These are phyloP conservation scores for Eleusine indica DNA, from an alignment of 176 grass and related monocot genomes.

Conservation along the genomic window DNA sequence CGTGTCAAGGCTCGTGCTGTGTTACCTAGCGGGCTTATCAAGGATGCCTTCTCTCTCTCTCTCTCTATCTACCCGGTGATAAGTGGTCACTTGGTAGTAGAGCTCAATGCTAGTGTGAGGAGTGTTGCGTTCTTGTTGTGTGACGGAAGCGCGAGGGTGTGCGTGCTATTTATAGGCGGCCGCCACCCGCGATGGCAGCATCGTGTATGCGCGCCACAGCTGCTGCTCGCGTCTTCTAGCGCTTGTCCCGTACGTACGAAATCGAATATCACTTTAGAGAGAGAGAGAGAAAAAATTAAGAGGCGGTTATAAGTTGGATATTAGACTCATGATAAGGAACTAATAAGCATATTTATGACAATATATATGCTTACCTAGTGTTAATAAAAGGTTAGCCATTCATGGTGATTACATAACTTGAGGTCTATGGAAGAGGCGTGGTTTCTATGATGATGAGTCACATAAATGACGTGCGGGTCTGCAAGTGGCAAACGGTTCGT, in stretches of 20 bases:
- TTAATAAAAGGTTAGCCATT: neutral
- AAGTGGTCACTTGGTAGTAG: neutral
- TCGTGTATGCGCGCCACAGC: neutral
- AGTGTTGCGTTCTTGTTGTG: constrained; percentile 2
- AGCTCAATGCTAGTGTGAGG: neutral
- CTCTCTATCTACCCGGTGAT: neutral
- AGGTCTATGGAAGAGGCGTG: constrained; percentile 19
- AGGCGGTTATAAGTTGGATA: neutral
- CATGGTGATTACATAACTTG: neutral
- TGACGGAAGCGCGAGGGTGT: neutral
- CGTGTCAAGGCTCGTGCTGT: neutral
- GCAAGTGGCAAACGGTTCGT: constrained; percentile 42
- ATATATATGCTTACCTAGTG: neutral
- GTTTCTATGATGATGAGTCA: constrained; percentile 45
- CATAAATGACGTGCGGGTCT: constrained; percentile 48
- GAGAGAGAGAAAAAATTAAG: too few relatives aligned
- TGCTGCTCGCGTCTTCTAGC: neutral
- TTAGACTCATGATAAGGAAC: neutral
- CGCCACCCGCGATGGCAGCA: neutral
- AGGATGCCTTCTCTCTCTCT: neutral
- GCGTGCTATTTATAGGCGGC: constrained; percentile 23
- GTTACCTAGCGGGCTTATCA: neutral
- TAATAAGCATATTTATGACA: neutral
- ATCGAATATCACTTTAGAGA: constrained; percentile 16
- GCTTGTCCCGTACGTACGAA: constrained; percentile 17